Conservation (phyloP, 768 basidiomycete species). For the Lactarius quietus region DNA sequence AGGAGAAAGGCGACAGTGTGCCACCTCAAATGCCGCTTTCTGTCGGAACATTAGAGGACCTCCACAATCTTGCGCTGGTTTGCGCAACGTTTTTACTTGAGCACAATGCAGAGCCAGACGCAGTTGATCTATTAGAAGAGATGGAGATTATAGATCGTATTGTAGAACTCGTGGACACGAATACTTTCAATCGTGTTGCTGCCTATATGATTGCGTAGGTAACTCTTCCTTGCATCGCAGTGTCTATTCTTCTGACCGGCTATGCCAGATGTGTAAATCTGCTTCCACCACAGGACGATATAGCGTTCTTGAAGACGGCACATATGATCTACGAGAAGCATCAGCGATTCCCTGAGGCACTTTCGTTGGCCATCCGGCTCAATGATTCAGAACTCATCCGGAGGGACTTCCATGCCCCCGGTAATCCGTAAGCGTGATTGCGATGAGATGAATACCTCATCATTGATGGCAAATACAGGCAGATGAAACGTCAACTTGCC, state of each 20-base stretch:
- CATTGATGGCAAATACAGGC: constrained; percentile 38
- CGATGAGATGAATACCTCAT: not conserved
- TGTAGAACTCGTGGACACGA: constrained; percentile 73
- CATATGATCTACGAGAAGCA: constrained; percentile 87
- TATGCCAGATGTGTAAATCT: constrained; percentile 73
- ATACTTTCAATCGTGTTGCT: constrained; percentile 87
- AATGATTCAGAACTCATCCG: constrained; percentile 76
- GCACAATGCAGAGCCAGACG: constrained; percentile 98
- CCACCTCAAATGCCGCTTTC: constrained; percentile 34
- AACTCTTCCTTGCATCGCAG: constrained; percentile 4
- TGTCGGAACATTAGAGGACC: constrained; percentile 66
- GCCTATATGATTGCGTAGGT: constrained; percentile 92
- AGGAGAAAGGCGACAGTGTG: constrained; percentile 31
- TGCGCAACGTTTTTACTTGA: constrained; percentile 86
- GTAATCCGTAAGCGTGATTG: constrained; percentile 64
- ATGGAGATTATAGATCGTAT: constrained; percentile 85
- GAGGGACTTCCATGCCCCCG: constrained; percentile 85
- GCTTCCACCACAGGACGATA: constrained; percentile 89
- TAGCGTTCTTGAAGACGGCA: constrained; percentile 82
- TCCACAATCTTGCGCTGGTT: constrained; percentile 71
- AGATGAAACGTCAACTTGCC: constrained; percentile 94
- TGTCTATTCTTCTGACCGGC: constrained; percentile 13
- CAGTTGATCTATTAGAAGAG: constrained; percentile 92
- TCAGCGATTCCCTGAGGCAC: constrained; percentile 86
- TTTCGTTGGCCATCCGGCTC: constrained; percentile 80